phyloP scores from a whole-genome alignment of 805 yeast species.

The Saccharomycopsis guyanensis region DNA sequence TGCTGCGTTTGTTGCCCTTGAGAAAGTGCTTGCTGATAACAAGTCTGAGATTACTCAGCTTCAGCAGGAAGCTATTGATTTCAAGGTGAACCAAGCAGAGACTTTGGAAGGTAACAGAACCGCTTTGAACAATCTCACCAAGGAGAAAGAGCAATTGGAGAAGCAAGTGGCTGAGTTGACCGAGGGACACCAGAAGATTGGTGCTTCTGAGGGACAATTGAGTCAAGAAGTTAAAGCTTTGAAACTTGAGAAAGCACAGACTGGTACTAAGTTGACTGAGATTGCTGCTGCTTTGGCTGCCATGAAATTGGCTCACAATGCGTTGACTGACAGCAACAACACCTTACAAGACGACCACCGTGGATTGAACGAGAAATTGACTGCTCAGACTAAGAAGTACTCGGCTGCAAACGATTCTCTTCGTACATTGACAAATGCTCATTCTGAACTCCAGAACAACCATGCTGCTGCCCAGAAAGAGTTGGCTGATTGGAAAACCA shows the following conservation, averaged over 20 bases:
- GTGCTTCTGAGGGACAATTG: not conserved
- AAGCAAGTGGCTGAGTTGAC: not conserved
- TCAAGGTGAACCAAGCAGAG: conserved; percentile 14
- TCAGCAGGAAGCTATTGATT: conserved; percentile 12
- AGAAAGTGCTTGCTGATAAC: not conserved
- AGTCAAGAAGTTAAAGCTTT: conserved; percentile 4
- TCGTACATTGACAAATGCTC: not conserved
- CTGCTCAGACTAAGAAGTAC: not conserved
- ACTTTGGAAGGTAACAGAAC: conserved; percentile 1
- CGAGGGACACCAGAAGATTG: not conserved
- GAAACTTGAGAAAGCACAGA: conserved; percentile 7
- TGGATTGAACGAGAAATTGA: conserved; percentile 26
- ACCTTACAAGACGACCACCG: conserved; percentile 25
- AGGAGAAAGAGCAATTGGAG: conserved; percentile 2
- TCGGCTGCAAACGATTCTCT: not conserved
- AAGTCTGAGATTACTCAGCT: conserved; percentile 1
- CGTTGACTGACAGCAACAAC: conserved; percentile 28
- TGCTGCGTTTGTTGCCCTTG: conserved; percentile 2
- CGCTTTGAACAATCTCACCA: not conserved
- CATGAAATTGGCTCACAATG: conserved; percentile 13
- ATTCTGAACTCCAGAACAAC: conserved; percentile 23
- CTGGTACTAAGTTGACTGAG: conserved; percentile 11
- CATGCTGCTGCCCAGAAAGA: conserved; percentile 24
- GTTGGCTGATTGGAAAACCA: not conserved
- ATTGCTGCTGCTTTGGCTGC: conserved; percentile 18